Evolutionary conservation across 306 rosid genomes (phyloP).

Genomic region (Cicer pinnatifidum): DNA sequence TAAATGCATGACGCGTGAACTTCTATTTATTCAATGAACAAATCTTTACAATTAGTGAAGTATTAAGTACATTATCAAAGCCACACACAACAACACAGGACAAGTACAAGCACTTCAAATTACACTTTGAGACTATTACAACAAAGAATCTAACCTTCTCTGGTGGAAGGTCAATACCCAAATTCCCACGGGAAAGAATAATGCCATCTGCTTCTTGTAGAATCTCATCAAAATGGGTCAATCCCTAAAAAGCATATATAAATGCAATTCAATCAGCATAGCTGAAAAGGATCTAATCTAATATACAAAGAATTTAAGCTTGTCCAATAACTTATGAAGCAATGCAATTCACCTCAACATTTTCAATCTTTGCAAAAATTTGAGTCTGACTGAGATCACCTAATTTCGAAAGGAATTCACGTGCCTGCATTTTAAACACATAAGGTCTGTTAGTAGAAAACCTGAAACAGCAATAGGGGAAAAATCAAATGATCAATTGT

Average conservation of each 20-base stretch:
- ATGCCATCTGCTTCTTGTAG: constrained; percentile 95
- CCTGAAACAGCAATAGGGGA: constrained; percentile 32
- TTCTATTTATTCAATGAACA: constrained; percentile 23
- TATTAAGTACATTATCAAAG: constrained; percentile 20
- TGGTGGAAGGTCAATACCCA: constrained; percentile 97
- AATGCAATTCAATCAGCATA: constrained; percentile 28
- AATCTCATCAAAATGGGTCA: constrained; percentile 88
- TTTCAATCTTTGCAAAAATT: constrained; percentile 91
- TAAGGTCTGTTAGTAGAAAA: constrained; percentile 23
- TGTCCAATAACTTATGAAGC: constrained; percentile 27
- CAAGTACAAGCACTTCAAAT: constrained; percentile 20
- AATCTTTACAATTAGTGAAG: constrained; percentile 16
- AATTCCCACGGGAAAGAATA: constrained; percentile 89
- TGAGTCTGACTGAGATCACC: constrained; percentile 85
- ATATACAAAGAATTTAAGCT: constrained; percentile 10
- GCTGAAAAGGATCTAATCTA: constrained; percentile 29
- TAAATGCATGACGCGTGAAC: constrained; percentile 6
- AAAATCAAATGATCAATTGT: constrained; percentile 19
- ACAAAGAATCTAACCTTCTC: constrained; percentile 72
- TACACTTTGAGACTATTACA: constrained; percentile 14
- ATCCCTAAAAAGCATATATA: constrained; percentile 61
- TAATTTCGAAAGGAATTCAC: constrained; percentile 71
- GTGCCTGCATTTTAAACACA: constrained; percentile 64
- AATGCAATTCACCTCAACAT: constrained; percentile 67
- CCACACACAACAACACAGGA: constrained; percentile 19